These are phyloP conservation scores for Pyrenophora graminea DNA, from an alignment of 2,329 filamentous ascomycete species.

Conservation along the genomic window DNA sequence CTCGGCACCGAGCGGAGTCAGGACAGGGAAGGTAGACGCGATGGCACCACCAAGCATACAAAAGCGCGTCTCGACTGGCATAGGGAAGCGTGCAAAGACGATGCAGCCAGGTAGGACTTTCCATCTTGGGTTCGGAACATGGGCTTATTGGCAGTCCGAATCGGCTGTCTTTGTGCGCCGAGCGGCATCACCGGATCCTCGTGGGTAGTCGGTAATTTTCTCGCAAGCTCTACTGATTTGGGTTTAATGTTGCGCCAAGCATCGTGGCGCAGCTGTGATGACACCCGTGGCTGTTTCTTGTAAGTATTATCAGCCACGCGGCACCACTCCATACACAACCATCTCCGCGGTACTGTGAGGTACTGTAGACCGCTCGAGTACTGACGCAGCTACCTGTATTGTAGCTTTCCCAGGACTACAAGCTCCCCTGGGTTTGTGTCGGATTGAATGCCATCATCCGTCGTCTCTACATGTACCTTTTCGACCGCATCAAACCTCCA, in stretches of 20 bases:
- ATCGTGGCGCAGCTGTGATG: constrained; percentile 12
- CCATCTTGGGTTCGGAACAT: constrained; percentile 14
- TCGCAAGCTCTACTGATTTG: constrained; percentile 29
- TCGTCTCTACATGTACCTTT: too few species aligned
- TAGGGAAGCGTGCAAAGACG: constrained; percentile 14
- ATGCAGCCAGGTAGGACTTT: constrained; percentile 13
- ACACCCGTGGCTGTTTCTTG: neutral
- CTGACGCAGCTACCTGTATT: constrained; percentile 25
- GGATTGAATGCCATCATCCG: too few species aligned
- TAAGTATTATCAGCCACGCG: constrained; percentile 1
- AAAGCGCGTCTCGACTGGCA: constrained; percentile 3
- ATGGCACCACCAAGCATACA: constrained; percentile 14
- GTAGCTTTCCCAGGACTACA: too few species aligned
- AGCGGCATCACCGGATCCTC: constrained; percentile 14
- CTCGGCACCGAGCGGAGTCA: constrained; percentile 1
- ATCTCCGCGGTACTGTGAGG: neutral
- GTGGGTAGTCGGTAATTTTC: constrained; percentile 15
- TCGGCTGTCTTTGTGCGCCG: constrained; percentile 15
- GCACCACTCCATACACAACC: neutral
- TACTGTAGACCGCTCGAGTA: constrained; percentile 17
- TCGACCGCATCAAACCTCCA: too few species aligned
- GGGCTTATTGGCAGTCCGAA: constrained; percentile 14
- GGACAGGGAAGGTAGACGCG: constrained; percentile 17
- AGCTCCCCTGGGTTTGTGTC: too few species aligned
- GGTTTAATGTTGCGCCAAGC: constrained; percentile 12